Percentiles rank a stretch among this genome's conserved stretches.
These are phyloP conservation scores for Kodamaea laetipori DNA, from an alignment of 805 yeast species.

Conservation along the genomic window DNA sequence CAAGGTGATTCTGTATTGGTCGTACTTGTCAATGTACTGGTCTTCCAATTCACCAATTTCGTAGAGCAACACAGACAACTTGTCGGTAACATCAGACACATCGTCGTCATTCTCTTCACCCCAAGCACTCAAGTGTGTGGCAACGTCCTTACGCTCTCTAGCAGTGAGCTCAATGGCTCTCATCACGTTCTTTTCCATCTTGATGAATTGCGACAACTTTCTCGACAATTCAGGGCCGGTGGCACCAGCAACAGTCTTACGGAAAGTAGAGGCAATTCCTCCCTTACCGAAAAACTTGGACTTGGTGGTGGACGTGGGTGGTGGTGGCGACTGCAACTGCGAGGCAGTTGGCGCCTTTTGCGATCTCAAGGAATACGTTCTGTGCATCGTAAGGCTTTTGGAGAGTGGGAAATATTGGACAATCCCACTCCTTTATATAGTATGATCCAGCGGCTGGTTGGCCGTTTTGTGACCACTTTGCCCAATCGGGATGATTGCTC, in stretches of 20 bases:
- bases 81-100: slow-evolving; percentile 83
- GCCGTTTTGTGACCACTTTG: slow-evolving; percentile 3
- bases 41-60: slow-evolving; percentile 87
- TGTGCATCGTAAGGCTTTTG: slow-evolving; percentile 65
- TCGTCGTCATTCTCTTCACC: slow-evolving; percentile 87
- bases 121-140: slow-evolving; percentile 81
- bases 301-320: slow-evolving; percentile 91
- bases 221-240: slow-evolving; percentile 80
- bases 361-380: slow-evolving; percentile 96
- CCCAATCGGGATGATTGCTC: slow-evolving; percentile 15
- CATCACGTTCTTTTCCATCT: slow-evolving; percentile 81
- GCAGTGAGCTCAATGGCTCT: slow-evolving; percentile 77
- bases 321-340: slow-evolving; percentile 91
- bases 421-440: slow-evolving; percentile 3
- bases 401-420: slow-evolving; percentile 6
- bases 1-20: slow-evolving; percentile 80
- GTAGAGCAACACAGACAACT: slow-evolving; percentile 77
- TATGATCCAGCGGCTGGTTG: slow-evolving; percentile 1
- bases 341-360: slow-evolving; percentile 97
- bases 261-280: slow-evolving; percentile 56
- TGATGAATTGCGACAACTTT: slow-evolving; percentile 71
- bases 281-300: slow-evolving; percentile 89
- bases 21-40: slow-evolving; percentile 83
- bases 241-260: slow-evolving; percentile 74
- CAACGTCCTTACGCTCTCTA: slow-evolving; percentile 77